Evolutionary conservation across 2,329 filamentous ascomycete species (phyloP), one percentile per base, ranked within the genome.

Genomic region (Chrysoporthe austroafricana): DNA sequence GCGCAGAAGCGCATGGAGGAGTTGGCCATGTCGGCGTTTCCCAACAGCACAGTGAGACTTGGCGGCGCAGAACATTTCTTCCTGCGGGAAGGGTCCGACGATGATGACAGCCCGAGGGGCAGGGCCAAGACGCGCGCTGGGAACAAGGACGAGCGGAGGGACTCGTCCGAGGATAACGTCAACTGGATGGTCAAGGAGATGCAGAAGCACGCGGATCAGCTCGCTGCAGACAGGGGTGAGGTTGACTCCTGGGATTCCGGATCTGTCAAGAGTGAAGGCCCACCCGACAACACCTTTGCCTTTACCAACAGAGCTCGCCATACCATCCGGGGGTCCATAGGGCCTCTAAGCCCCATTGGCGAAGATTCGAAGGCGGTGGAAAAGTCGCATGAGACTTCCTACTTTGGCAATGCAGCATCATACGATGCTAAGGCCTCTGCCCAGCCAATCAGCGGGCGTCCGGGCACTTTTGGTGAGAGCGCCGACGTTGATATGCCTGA

Each of bases 1-100:
- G 92, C 91, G 9, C 90, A 96, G 76, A 88, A 90, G 74, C 91
- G 95, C 76, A 83, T 97, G 71, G 88, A 91, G 70, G 92, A 97
- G 73, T 84, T 88, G 74, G 91, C 90, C 60, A 84, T 94, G 75
- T 89, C 90, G 50, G 92, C 91, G 1, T 94, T 93, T 74, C 91
- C 91, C 74, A 90, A 90, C 74, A 91, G 90, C 74, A 86, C 87
- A 13, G 85, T 90, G 52, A 86, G 87, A 70, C 88, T 91, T 73
- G 90, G 90, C 70, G 89, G 88, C 56, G 89, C 92, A 8, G 86
- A 90, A 72, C 91, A 93, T 74, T 93, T 91, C 76, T 85, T 86
- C 75, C 88, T 90, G 68, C 84, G 88, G 67, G 86, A 89, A 72
- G 88, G 89, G 66, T 88, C 86, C 14, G 86, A 84, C 64, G 86